A percentile compares a stretch with the other conserved stretches of the same genome.
Evolutionary conservation across 179 eudicot genomes (phyloP).

Genomic region (Camellia oleifera): DNA sequence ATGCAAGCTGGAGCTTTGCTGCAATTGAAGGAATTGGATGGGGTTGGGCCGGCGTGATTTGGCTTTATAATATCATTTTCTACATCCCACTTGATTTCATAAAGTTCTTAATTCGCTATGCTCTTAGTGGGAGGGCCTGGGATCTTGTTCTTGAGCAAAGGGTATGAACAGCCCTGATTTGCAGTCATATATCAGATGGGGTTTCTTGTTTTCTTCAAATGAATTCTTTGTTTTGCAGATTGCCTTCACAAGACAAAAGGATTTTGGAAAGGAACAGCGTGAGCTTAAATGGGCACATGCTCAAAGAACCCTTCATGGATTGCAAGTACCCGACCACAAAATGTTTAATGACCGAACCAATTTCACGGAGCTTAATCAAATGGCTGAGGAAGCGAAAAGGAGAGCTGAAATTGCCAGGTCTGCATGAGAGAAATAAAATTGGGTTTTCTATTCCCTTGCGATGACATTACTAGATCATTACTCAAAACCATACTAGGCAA

Average conservation of each 20-base stretch:
- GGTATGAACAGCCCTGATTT: constrained; percentile 36
- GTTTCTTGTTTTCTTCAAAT: not conserved
- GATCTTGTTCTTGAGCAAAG: constrained; percentile 90
- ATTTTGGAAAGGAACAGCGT: constrained; percentile 89
- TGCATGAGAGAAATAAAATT: not conserved
- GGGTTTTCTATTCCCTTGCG: not conserved
- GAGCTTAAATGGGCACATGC: constrained; percentile 98
- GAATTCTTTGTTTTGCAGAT: constrained; percentile 39
- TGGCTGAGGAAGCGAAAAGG: constrained; percentile 95
- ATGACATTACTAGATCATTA: not conserved
- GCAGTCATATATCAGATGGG: not conserved
- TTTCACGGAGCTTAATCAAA: constrained; percentile 81
- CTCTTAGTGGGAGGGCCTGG: constrained; percentile 91
- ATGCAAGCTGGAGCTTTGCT: constrained; percentile 89
- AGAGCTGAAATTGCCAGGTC: constrained; percentile 98
- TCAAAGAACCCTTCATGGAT: constrained; percentile 91
- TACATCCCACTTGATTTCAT: constrained; percentile 83
- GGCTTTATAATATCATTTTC: constrained; percentile 73
- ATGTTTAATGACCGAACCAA: constrained; percentile 62
- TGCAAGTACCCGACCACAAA: constrained; percentile 79
- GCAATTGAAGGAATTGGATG: constrained; percentile 94
- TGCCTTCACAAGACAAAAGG: constrained; percentile 93
- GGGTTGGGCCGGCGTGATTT: constrained; percentile 98
- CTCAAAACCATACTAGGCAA: not conserved
- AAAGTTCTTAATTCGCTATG: constrained; percentile 77